These are phyloP conservation scores for Tremellales sp. DNA, from an alignment of 1,284 basidiomycete genomes.

Conservation along the genomic window DNA sequence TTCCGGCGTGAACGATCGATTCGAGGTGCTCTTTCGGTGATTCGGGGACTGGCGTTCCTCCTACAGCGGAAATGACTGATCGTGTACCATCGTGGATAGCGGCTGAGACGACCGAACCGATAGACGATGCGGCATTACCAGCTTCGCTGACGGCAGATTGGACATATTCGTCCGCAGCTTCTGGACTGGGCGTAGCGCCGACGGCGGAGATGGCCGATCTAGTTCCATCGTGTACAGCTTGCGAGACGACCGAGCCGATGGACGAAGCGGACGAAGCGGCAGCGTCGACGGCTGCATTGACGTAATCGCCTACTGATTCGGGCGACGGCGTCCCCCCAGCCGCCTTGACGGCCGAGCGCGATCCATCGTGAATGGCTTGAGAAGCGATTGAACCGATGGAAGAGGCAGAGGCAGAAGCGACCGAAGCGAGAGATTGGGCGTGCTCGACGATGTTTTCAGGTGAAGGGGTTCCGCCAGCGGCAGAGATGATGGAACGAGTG, in stretches of 20 bases:
- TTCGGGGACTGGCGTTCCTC: constrained; percentile 19
- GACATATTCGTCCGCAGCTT: constrained; percentile 11
- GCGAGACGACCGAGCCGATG: constrained; percentile 9
- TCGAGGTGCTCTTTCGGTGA: constrained; percentile 10
- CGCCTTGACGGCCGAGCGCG: constrained; percentile 10
- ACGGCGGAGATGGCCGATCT: constrained; percentile 13
- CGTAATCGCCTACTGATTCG: constrained; percentile 19
- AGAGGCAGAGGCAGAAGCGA: constrained; percentile 7
- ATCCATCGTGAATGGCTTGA: constrained; percentile 11
- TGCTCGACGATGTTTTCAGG: constrained; percentile 16
- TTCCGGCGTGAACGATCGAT: constrained; percentile 8
- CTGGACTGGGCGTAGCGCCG: constrained; percentile 19
- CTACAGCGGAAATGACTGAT: constrained; percentile 17
- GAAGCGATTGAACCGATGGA: constrained; percentile 5
- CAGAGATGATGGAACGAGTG: constrained; percentile 16
- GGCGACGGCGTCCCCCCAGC: constrained; percentile 24
- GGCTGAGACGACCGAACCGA: constrained; percentile 1
- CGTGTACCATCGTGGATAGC: constrained; percentile 20
- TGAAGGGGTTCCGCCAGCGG: constrained; percentile 16
- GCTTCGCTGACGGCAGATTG: constrained; percentile 11
- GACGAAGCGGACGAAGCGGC: constrained; percentile 8
- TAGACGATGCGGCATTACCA: not conserved
- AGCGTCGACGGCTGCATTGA: constrained; percentile 1
- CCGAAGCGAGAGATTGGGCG: constrained; percentile 12
- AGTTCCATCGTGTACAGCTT: constrained; percentile 16